Evolutionary conservation across 331 rosid genomes (phyloP).

Genomic region (Phaseolus coccineus): DNA sequence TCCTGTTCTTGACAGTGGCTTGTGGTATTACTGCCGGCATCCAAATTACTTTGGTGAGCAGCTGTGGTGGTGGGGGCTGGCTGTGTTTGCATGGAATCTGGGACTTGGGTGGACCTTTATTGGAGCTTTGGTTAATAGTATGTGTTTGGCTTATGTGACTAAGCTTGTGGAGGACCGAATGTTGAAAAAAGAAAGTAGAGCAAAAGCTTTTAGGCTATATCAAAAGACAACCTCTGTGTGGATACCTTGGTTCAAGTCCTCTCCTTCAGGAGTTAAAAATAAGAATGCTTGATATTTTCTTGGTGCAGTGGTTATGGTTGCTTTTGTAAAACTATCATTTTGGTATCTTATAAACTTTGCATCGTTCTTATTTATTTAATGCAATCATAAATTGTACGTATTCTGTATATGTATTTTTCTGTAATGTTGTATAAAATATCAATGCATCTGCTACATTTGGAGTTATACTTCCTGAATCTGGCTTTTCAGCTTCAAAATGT

Average conservation of each 20-base stretch:
- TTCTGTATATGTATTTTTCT: slow-evolving; percentile 17
- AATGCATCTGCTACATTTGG: slow-evolving; percentile 35
- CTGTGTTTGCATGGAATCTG: slow-evolving; percentile 71
- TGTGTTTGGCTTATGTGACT: slow-evolving; percentile 91
- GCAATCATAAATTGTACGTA: slow-evolving; percentile 41
- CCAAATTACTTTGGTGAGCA: slow-evolving; percentile 95
- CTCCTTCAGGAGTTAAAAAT: slow-evolving; percentile 54
- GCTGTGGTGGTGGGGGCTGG: slow-evolving; percentile 98
- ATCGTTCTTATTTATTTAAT: slow-evolving; percentile 33
- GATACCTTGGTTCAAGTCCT: slow-evolving; percentile 87
- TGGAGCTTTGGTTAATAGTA: slow-evolving; percentile 69
- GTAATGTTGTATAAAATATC: slow-evolving; percentile 42
- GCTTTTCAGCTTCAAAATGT: slow-evolving; percentile 21
- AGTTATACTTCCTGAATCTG: slow-evolving; percentile 25
- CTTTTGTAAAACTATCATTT: slow-evolving; percentile 41
- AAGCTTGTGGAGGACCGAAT: slow-evolving; percentile 83
- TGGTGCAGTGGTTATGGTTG: slow-evolving; percentile 25
- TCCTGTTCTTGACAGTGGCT: slow-evolving; percentile 70
- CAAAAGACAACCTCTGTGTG: slow-evolving; percentile 92
- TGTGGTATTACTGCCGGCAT: slow-evolving; percentile 84
- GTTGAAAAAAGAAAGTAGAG: slow-evolving; percentile 73
- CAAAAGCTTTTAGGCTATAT: slow-evolving; percentile 72
- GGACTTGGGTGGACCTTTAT: slow-evolving; percentile 73
- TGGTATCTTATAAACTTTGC: slow-evolving; percentile 16
- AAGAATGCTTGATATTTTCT: slow-evolving; percentile 62